Conservation (phyloP, 1,284 basidiomycete species). For the Rhodotorula sp. region DNA sequence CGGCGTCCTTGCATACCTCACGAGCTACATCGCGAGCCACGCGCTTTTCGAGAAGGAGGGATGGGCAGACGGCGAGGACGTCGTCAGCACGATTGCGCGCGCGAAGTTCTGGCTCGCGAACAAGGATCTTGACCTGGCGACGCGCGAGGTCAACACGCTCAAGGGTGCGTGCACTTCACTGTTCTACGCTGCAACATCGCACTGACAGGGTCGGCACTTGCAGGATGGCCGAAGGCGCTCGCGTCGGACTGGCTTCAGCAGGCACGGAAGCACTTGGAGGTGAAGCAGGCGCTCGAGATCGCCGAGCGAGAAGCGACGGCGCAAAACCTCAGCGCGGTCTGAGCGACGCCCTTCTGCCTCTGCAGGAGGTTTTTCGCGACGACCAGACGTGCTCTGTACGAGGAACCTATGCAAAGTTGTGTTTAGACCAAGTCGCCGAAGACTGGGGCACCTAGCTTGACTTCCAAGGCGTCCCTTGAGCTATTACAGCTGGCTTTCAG, state of each 20-base stretch:
- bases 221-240: constrained; percentile 73
- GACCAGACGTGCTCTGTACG: not conserved
- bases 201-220: not conserved
- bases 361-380: not conserved
- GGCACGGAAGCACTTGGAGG: constrained; percentile 82
- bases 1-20: constrained; percentile 82
- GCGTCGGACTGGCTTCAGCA: constrained; percentile 89
- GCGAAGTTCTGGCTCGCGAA: constrained; percentile 88
- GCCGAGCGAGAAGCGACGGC: constrained; percentile 40
- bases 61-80: constrained; percentile 71
- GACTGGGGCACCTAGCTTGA: too few species aligned
- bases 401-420: not conserved
- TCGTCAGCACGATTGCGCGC: constrained; percentile 78
- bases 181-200: not conserved
- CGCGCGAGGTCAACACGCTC: constrained; percentile 88
- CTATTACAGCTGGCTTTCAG: too few species aligned
- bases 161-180: constrained; percentile 50
- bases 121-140: constrained; percentile 87
- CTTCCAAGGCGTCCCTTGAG: too few species aligned
- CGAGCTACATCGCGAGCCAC: constrained; percentile 70
- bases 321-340: constrained; percentile 33
- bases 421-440: not conserved
- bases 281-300: constrained; percentile 80
- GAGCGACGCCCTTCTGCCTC: not conserved
- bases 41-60: constrained; percentile 75